Base-by-base conservation (phyloP, 352 stramenopile species). In the Globisporangium emineosum region DNA sequence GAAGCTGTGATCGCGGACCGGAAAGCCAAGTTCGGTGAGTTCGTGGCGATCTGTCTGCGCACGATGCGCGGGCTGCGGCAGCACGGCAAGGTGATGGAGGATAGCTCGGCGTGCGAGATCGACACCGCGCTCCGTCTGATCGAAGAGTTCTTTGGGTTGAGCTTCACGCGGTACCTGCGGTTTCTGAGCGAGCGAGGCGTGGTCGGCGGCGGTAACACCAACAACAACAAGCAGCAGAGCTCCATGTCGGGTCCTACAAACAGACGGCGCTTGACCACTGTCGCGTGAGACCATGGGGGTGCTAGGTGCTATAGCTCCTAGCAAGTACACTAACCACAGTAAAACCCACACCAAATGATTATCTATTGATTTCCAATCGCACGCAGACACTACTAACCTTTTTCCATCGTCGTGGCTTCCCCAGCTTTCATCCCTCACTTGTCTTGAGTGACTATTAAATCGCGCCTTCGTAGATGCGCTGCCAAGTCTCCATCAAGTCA, bases 131-230 rank as follows among this genome's bases (percentile, higher is more conserved):
- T 90, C 53, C 73, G 70, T 5, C 45, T 85, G 66, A 79, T 91
- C 37, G 84, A 93, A 45, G 81, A 90, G 62, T 93, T 93, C 55
- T 60, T 93, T 0, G 80, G 78, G 0, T 69, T 93, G 12, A 89
- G 69, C 56, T 93, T 89, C 62, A 83, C 76, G 13, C 70, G 76
- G 23, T 93, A 89, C 60, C 61, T 88, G 30, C 62, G 62, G 10
- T 93, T 93, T 43, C 71, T 93, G 10, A 77, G 68, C 56, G 84
- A 93, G 57, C 80, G 81, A 7, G 84, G 84, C 2, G 71, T 91
- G 12, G 75, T 82, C 52, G 64, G 76, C 8, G 66, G 65, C 45
- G 53, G 42, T 54, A 67, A 35, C 60, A 53, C 9, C 63, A 64
- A n/a, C 30, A 59, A 25, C 21, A 56, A 42, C 59, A 56, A 40